A percentile compares a stretch with the other conserved stretches of the same genome.
These are phyloP conservation scores for Parathielavia hyrcaniae DNA, from an alignment of 495 filamentous ascomycete genomes.

Conservation along the genomic window DNA sequence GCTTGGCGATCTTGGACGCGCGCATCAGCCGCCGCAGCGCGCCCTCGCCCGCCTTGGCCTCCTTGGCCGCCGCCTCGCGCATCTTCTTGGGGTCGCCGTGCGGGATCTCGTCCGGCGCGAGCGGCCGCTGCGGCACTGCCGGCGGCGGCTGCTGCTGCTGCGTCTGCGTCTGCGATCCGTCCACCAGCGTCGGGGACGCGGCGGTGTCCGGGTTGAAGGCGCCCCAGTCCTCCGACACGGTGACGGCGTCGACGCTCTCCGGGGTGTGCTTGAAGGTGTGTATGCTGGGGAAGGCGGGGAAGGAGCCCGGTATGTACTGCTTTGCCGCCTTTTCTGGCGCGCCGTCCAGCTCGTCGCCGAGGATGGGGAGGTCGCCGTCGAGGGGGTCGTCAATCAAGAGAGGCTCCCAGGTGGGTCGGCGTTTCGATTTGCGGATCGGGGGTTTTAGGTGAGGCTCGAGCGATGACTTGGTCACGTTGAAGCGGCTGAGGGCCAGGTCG, in stretches of 20 bases:
- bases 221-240: slow-evolving; percentile 26
- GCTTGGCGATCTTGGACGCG: slow-evolving; percentile 43
- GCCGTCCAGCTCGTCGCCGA: slow-evolving; percentile 40
- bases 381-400: slow-evolving; percentile 30
- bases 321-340: slow-evolving; percentile 38
- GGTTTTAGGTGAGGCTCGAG: slow-evolving; percentile 40
- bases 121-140: slow-evolving; percentile 22
- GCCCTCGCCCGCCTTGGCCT: slow-evolving; percentile 43
- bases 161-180: slow-evolving; percentile 11
- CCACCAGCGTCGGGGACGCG: no score
- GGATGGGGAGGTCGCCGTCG: slow-evolving; percentile 33
- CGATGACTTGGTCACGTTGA: slow-evolving; percentile 33
- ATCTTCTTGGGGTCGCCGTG: slow-evolving; percentile 37
- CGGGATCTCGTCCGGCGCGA: slow-evolving; percentile 31
- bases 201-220: slow-evolving; percentile 15
- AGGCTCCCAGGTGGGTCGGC: slow-evolving; percentile 29
- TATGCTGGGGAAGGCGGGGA: slow-evolving; percentile 42
- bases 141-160: slow-evolving; percentile 14
- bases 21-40: slow-evolving; percentile 41
- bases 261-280: slow-evolving; percentile 45
- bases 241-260: slow-evolving; percentile 28
- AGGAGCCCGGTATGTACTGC: slow-evolving; percentile 39
- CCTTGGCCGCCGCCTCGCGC: slow-evolving; percentile 39
- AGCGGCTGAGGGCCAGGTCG: slow-evolving; percentile 32
- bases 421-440: slow-evolving; percentile 31